Evolutionary conservation across 805 yeast species (phyloP).

Genomic region (Wickerhamiella parazyma): DNA sequence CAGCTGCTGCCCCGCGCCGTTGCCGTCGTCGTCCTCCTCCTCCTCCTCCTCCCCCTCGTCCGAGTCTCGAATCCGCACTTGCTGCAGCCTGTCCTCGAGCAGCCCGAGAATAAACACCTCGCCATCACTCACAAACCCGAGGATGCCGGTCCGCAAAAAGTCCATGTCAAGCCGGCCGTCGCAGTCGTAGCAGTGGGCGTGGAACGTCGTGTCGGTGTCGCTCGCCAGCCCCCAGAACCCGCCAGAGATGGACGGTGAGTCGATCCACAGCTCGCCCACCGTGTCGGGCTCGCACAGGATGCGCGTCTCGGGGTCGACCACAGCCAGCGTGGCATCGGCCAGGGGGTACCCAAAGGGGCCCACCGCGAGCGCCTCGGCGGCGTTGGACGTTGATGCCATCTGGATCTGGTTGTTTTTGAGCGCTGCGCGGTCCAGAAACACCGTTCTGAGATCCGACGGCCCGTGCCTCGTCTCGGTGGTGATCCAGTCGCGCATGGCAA

Average conservation of each 20-base stretch:
- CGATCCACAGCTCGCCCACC: constrained; percentile 97
- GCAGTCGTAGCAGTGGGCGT: constrained; percentile 64
- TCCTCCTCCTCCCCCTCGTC: constrained; percentile 1
- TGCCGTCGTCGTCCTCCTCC: no score
- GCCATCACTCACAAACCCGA: constrained; percentile 81
- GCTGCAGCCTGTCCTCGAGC: constrained; percentile 71
- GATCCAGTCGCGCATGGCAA: constrained; percentile 84
- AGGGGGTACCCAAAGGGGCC: constrained; percentile 91
- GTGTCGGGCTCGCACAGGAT: constrained; percentile 58
- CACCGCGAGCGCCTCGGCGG: constrained; percentile 32
- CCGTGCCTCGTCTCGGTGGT: constrained; percentile 34
- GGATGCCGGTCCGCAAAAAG: constrained; percentile 76
- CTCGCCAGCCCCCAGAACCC: constrained; percentile 66
- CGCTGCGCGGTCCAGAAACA: constrained; percentile 55
- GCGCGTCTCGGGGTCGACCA: constrained; percentile 87
- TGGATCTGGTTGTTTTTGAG: constrained; percentile 59
- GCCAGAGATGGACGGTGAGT: constrained; percentile 78
- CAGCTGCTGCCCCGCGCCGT: not conserved
- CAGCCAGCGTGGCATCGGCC: constrained; percentile 86
- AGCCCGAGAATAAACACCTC: constrained; percentile 78
- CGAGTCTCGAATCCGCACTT: constrained; percentile 16
- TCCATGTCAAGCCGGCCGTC: constrained; percentile 59
- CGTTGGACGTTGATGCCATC: constrained; percentile 45
- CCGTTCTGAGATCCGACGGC: constrained; percentile 38
- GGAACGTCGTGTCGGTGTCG: constrained; percentile 64